phyloP scores from a whole-genome alignment of 768 basidiomycete species.

The Fomitopsis pulvina region DNA sequence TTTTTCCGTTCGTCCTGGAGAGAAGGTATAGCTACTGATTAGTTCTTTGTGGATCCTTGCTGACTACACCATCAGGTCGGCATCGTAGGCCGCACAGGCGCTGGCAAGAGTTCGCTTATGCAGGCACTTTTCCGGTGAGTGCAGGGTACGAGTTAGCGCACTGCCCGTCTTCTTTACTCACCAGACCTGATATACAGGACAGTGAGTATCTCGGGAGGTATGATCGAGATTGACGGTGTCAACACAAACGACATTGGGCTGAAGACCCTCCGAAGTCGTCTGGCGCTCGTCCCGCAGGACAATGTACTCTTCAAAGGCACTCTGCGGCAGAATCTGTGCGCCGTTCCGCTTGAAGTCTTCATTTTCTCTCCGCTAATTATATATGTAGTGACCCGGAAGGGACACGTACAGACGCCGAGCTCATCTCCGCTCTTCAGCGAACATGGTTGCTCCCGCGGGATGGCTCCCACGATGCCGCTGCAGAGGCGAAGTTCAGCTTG shows the following conservation, averaged over 20 bases:
- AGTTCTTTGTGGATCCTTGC: not conserved
- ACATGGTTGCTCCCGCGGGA: slow-evolving; percentile 52
- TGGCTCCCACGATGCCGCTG: slow-evolving; percentile 36
- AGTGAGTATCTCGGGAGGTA: slow-evolving; percentile 53
- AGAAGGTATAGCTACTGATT: slow-evolving; percentile 87
- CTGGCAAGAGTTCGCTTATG: slow-evolving; percentile 29
- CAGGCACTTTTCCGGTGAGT: not conserved
- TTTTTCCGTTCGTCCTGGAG: slow-evolving; percentile 63
- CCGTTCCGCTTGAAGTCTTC: slow-evolving; percentile 22
- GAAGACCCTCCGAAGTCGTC: slow-evolving; percentile 40
- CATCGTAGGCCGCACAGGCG: slow-evolving; percentile 42
- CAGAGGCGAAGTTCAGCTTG: slow-evolving; percentile 64
- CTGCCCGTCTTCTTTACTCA: too few relatives aligned
- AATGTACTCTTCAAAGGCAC: slow-evolving; percentile 77
- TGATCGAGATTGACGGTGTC: slow-evolving; percentile 50
- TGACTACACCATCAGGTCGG: slow-evolving; percentile 27
- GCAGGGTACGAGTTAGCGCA: too few relatives aligned
- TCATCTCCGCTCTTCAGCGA: slow-evolving; percentile 51
- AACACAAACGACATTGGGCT: slow-evolving; percentile 51
- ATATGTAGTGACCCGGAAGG: slow-evolving; percentile 53
- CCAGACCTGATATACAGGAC: slow-evolving; percentile 29
- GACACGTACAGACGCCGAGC: slow-evolving; percentile 42
- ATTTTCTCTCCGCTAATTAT: slow-evolving; percentile 61
- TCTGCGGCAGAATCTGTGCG: slow-evolving; percentile 61
- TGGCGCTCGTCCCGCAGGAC: slow-evolving; percentile 69